Evolutionary conservation across 169 alveolate genomes (phyloP), one percentile per base, ranked within the genome.

Genomic region (Cryptosporidium sp.): DNA sequence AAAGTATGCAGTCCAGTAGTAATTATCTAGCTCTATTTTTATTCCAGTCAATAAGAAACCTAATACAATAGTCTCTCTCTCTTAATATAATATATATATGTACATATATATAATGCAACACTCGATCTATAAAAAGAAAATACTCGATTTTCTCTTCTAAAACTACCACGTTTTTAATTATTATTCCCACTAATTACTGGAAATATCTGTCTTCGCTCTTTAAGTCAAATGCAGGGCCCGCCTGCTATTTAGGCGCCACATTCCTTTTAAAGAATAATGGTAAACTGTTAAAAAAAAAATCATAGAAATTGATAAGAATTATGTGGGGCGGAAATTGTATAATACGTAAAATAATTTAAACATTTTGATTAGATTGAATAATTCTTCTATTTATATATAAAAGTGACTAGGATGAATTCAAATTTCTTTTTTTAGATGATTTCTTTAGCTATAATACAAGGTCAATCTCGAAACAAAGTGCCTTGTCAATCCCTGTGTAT

Each of bases 141-240:
- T 14, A 12, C 52, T 12, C 3, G 12, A 45, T 3, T 14, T 45
- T 14, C 56, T 45, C 21, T 45, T 45, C 6, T 16, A 45, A 1
- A 45, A 45, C 21, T 45, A 45, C 18, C 56, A 16, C 56, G 12
- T 45, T 45, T 45, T 4, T 1, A 10, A 60, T 60, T 60, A 5
- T n/a, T 23, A 23, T 0, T 26, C 69, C 31, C 69, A 60, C 33
- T 21, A 60, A 60, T n/a, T 60, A 60, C 69, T 26, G 69, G 37
- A 10, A 10, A 26, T 60, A 60, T 60, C 69, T 60, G 69, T 60
- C 69, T 60, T 60, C 69, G 69, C 69, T 60, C 69, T 60, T 58
- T 9, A 45, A 45, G 56, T 16, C 21, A 45, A 14, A 45, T 16
- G 7, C 56, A 14, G 6, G 3, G 21, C 56, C 56, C 56, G 56